These are phyloP conservation scores for Phlebiopsis gigantea DNA, from an alignment of 768 basidiomycete genomes.

Conservation along the genomic window DNA sequence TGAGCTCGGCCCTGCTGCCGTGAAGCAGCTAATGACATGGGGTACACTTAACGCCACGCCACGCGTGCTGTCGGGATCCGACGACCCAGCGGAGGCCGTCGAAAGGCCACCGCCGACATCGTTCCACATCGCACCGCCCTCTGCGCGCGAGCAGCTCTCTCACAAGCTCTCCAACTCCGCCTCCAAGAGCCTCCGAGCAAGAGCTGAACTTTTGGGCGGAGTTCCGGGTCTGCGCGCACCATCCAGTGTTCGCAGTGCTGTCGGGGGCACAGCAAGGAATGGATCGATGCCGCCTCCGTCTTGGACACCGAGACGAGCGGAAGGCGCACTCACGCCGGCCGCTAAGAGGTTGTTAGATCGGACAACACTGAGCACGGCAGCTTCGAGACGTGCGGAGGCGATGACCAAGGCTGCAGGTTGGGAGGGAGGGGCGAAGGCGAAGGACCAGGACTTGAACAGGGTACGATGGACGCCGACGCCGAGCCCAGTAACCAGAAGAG, in stretches of 20 bases:
- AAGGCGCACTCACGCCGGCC: slow-evolving; percentile 84
- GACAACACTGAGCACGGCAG: slow-evolving; percentile 61
- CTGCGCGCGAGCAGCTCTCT: slow-evolving; percentile 77
- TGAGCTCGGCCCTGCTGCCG: slow-evolving; percentile 71
- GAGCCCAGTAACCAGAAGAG: slow-evolving; percentile 34
- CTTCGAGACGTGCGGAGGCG: slow-evolving; percentile 58
- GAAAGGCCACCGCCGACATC: slow-evolving; percentile 48
- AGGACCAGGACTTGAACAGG: slow-evolving; percentile 58
- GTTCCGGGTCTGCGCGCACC: slow-evolving; percentile 33
- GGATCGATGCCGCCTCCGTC: slow-evolving; percentile 75
- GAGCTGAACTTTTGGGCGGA: slow-evolving; percentile 56
- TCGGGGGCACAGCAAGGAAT: slow-evolving; percentile 24
- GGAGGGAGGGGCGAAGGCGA: slow-evolving; percentile 39
- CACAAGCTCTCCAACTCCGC: slow-evolving; percentile 80
- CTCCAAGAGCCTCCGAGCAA: slow-evolving; percentile 71
- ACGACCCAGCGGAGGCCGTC: slow-evolving; percentile 41
- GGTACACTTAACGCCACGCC: slow-evolving; percentile 92
- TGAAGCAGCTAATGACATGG: slow-evolving; percentile 97
- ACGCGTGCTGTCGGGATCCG: slow-evolving; percentile 66
- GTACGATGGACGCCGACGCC: slow-evolving; percentile 83
- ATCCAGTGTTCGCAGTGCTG: slow-evolving; percentile 29
- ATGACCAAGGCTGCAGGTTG: slow-evolving; percentile 57
- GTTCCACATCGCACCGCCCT: slow-evolving; percentile 74
- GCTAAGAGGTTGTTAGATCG: slow-evolving; percentile 71
- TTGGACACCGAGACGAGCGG: slow-evolving; percentile 72